Percentiles rank a stretch among this genome's conserved stretches.
Evolutionary conservation across 805 yeast species (phyloP).

Genomic region (Suhomyces emberorum): DNA sequence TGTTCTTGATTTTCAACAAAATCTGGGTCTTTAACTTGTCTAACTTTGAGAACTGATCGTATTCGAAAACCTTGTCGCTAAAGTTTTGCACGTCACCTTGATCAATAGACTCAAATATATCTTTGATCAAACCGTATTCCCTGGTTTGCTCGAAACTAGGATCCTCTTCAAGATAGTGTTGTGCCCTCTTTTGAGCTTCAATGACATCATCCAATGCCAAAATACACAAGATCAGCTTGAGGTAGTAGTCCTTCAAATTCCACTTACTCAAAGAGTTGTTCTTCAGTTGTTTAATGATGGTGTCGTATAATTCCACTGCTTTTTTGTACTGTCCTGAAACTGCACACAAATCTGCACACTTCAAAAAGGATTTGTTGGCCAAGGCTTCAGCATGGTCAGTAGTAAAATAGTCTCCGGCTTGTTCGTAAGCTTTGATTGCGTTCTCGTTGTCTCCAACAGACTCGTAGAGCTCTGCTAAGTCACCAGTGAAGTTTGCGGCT

Average conservation of each 20-base stretch:
- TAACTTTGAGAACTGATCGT: slow-evolving; percentile 80
- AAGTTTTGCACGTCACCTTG: slow-evolving; percentile 78
- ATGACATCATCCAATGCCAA: slow-evolving; percentile 83
- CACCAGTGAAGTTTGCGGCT: slow-evolving; percentile 92
- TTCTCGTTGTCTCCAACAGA: slow-evolving; percentile 58
- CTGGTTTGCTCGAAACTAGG: slow-evolving; percentile 71
- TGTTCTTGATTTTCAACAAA: slow-evolving; percentile 74
- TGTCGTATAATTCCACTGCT: slow-evolving; percentile 76
- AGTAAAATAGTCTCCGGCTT: slow-evolving; percentile 93
- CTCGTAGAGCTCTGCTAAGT: slow-evolving; percentile 84
- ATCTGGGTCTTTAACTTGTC: slow-evolving; percentile 90
- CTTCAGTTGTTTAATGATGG: slow-evolving; percentile 70
- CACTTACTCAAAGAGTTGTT: slow-evolving; percentile 78
- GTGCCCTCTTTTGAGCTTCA: slow-evolving; percentile 74
- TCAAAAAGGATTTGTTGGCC: slow-evolving; percentile 81
- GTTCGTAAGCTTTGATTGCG: slow-evolving; percentile 79
- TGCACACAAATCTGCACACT: slow-evolving; percentile 87
- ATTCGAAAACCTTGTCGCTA: slow-evolving; percentile 72
- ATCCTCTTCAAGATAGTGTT: slow-evolving; percentile 66
- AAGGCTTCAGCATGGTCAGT: slow-evolving; percentile 92
- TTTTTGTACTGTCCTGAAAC: slow-evolving; percentile 60
- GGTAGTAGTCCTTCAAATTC: slow-evolving; percentile 89
- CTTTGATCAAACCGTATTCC: slow-evolving; percentile 67
- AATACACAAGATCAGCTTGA: slow-evolving; percentile 78
- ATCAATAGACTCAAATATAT: slow-evolving; percentile 68